Percentiles rank a stretch among this genome's conserved stretches.
These are phyloP conservation scores for Golubevia sp. DNA, from an alignment of 1,284 basidiomycete species.

Conservation along the genomic window DNA sequence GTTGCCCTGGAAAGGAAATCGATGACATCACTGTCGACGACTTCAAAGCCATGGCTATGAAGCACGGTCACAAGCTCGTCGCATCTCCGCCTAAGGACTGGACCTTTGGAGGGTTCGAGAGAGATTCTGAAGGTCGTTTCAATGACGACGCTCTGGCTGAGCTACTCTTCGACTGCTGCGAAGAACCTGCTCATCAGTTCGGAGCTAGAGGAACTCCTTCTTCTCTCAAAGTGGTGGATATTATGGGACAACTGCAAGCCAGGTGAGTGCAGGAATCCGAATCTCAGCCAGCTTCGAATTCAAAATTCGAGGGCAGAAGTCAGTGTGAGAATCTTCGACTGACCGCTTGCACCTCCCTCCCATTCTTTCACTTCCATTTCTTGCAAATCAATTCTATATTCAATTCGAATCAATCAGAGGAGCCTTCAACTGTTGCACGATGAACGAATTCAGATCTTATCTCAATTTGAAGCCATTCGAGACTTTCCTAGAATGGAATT, in stretches of 20 bases:
- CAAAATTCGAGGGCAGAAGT: too few relatives aligned
- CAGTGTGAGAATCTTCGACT: too few relatives aligned
- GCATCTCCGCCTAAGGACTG: conserved; percentile 21
- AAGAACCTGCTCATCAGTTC: conserved; percentile 76
- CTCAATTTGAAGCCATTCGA: conserved; percentile 65
- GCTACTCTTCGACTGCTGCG: conserved; percentile 48
- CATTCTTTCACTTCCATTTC: not conserved
- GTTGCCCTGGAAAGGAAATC: conserved; percentile 25
- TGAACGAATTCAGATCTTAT: conserved; percentile 79
- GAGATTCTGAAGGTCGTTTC: conserved; percentile 35
- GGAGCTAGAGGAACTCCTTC: conserved; percentile 76
- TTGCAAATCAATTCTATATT: not conserved
- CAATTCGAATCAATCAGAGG: conserved; percentile 10
- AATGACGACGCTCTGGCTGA: conserved; percentile 30
- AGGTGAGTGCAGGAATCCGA: conserved; percentile 58
- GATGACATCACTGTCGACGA: conserved; percentile 26
- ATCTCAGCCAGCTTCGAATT: too few relatives aligned
- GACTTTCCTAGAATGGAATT: conserved; percentile 81
- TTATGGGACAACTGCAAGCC: conserved; percentile 79
- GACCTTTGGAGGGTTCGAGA: conserved; percentile 31
- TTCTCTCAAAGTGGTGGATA: conserved; percentile 76
- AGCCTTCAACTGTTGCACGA: conserved; percentile 78
- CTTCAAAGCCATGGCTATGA: conserved; percentile 22
- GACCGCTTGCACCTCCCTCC: too few relatives aligned
- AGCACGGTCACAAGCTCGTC: conserved; percentile 13